Conservation (phyloP, 345 rosid species). For the Salix dunnii region DNA sequence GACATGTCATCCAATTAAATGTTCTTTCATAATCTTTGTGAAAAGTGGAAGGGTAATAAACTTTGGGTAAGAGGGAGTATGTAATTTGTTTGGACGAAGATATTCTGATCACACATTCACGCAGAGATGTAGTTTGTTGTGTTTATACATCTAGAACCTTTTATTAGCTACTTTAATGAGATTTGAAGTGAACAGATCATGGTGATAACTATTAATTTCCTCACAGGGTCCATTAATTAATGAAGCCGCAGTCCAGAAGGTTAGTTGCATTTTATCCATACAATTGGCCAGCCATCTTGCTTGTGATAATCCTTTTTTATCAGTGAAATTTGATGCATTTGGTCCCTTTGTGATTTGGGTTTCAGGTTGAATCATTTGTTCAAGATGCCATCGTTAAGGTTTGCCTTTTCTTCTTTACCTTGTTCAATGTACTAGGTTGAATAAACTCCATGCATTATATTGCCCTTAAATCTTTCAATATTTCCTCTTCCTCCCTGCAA, state of each 20-base stretch:
- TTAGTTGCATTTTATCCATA: slow-evolving; percentile 11
- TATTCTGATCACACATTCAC: neutral
- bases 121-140: neutral
- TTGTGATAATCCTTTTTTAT: slow-evolving; percentile 3
- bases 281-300: neutral
- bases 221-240: slow-evolving; percentile 93
- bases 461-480: too few relatives aligned
- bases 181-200: slow-evolving; percentile 7
- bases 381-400: slow-evolving; percentile 91
- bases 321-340: slow-evolving; percentile 12
- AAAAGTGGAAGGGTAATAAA: too few relatives aligned
- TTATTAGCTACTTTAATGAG: neutral
- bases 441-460: too few relatives aligned
- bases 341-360: slow-evolving; percentile 23
- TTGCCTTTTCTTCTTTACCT: slow-evolving; percentile 13
- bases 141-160: neutral
- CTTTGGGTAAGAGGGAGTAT: neutral
- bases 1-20: too few relatives aligned
- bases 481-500: too few relatives aligned
- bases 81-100: neutral
- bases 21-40: too few relatives aligned
- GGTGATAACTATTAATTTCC: slow-evolving; percentile 5
- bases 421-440: neutral
- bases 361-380: slow-evolving; percentile 81
- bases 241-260: slow-evolving; percentile 90